Conservation (phyloP, 495 filamentous ascomycete genomes). For the Penicillium steckii region DNA sequence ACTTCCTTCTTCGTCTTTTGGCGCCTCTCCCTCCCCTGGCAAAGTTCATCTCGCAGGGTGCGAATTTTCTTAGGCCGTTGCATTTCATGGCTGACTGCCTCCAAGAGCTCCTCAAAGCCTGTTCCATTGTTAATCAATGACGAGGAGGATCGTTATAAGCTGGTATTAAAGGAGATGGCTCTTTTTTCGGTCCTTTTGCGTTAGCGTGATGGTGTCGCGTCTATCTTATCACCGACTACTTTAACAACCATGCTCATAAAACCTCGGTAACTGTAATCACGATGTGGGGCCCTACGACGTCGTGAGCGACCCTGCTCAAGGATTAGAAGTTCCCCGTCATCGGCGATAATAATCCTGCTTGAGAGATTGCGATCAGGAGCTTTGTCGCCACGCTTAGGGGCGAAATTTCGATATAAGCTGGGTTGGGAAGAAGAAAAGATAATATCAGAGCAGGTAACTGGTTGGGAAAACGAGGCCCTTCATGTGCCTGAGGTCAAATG, state of each 20-base stretch:
- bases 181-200: slow-evolving; percentile 5
- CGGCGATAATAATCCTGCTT: slow-evolving; percentile 4
- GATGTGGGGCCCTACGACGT: slow-evolving; percentile 1
- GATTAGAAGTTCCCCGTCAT: slow-evolving; percentile 4
- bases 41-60: too few relatives aligned
- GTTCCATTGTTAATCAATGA: too few relatives aligned
- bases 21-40: too few relatives aligned
- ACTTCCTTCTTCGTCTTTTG: too few relatives aligned
- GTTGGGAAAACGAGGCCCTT: not conserved
- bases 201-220: slow-evolving; percentile 6
- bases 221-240: not conserved
- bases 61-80: too few relatives aligned
- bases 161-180: slow-evolving; percentile 6
- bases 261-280: slow-evolving; percentile 2
- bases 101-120: too few relatives aligned
- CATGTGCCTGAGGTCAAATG: not conserved
- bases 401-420: too few relatives aligned
- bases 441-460: too few relatives aligned
- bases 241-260: not conserved
- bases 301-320: slow-evolving; percentile 5
- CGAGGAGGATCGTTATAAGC: too few relatives aligned
- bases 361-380: slow-evolving; percentile 5
- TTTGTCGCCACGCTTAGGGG: too few relatives aligned
- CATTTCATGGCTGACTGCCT: too few relatives aligned
- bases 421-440: too few relatives aligned